Base-by-base conservation (phyloP, 768 basidiomycete species). In the Boletus coccyginus region DNA sequence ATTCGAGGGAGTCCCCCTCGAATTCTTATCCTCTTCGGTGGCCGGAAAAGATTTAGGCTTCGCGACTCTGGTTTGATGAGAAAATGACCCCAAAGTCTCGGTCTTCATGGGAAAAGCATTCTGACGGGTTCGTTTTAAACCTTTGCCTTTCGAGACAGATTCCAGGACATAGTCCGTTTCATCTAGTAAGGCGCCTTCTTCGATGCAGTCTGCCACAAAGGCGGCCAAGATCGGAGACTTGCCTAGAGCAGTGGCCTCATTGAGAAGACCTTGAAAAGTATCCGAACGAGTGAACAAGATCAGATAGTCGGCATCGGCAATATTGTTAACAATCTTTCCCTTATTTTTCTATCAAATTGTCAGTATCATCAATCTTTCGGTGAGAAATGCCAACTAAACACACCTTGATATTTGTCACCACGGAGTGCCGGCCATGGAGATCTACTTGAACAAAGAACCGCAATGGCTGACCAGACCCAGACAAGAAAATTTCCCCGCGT, bases 371-470 rank as follows among this genome's bases (percentile, higher is more conserved):
- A 42, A 45, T 12, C 21, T 27, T 39, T 36, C 19, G 11, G 12
- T 8, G 27, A 44, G 50, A 43, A 41, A 19, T 35, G 29, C 27
- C 13, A 11, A 24, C 46, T 17, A 17, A 32, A 66, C 75, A 55
- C 52, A 87, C 88, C 81, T 86, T 88, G 66, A 91, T 85, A 9
- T 74, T 70, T 44, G 73, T 73, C 24, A 86, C 77, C 29, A 85
- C 65, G 1, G 73, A 68, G 16, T 74, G 70, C 24, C 88, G 77
- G 48, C 81, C 80, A 43, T 77, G 77, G 1, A 86, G 73, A 60
- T 86, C 86, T n/a, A 89, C 74, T 64, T 88, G 86, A 36, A 90
- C 84, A 60, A 82, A 88, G 60, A 90, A 88, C 13, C 72, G 66
- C 45, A 84, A 62, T 0, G 78, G 72, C 49, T 70, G 62, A 4